Conservation (phyloP, 176 grass and related monocot species). For the Areca catechu region DNA sequence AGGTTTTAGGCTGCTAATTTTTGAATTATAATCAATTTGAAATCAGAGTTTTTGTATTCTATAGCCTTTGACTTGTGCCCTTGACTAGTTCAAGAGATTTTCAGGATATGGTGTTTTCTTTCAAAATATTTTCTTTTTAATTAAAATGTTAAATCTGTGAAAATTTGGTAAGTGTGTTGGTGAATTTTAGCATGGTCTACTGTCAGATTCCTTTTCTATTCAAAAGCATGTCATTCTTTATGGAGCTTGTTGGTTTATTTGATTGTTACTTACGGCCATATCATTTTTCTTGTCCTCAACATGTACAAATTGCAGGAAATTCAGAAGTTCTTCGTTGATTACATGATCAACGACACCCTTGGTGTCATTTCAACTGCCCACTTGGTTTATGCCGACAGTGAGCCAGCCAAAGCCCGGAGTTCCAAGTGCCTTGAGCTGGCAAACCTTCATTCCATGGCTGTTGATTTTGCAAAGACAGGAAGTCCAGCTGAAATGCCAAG, state of each 20-base stretch:
- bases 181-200: too few species aligned
- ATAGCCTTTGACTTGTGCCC: too few species aligned
- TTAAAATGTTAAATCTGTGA: too few species aligned
- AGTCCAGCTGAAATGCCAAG: slow-evolving; percentile 70
- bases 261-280: neutral
- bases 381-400: slow-evolving; percentile 61
- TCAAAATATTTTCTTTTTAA: too few species aligned
- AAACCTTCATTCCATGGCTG: slow-evolving; percentile 77
- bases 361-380: slow-evolving; percentile 72
- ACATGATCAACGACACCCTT: slow-evolving; percentile 74
- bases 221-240: neutral
- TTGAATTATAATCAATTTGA: too few species aligned
- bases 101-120: too few species aligned
- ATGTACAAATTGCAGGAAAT: slow-evolving; percentile 59
- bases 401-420: slow-evolving; percentile 63
- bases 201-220: too few species aligned
- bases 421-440: slow-evolving; percentile 67
- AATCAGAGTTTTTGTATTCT: too few species aligned
- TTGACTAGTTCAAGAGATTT: too few species aligned
- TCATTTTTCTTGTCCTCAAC: neutral
- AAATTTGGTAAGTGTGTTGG: too few species aligned
- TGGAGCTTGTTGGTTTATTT: neutral
- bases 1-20: too few species aligned
- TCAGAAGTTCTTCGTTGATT: slow-evolving; percentile 81
- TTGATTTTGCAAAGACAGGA: slow-evolving; percentile 87